A percentile compares a stretch with the other conserved stretches of the same genome.
phyloP scores from a whole-genome alignment of 225 moss, liverwort and hornwort genomes.

The Polytrichum formosum region DNA sequence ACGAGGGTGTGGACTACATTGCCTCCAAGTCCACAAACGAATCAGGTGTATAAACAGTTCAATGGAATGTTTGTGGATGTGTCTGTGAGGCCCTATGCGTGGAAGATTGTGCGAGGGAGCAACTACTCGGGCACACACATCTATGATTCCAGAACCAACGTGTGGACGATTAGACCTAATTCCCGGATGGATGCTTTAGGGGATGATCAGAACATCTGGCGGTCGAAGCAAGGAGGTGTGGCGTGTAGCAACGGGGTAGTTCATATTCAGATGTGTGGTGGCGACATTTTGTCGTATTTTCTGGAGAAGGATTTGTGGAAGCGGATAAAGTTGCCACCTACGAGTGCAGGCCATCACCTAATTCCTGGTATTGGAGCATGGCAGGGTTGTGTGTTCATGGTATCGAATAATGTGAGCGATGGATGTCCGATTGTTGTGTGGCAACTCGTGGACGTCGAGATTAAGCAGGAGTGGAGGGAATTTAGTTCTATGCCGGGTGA shows the following conservation, averaged over 20 bases:
- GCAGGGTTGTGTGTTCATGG: slow-evolving; percentile 13
- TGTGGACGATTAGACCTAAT: slow-evolving; percentile 13
- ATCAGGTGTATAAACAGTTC: background rate
- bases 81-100: slow-evolving; percentile 7
- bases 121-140: background rate
- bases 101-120: slow-evolving; percentile 2
- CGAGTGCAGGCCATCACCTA: slow-evolving; percentile 17
- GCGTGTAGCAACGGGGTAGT: slow-evolving; percentile 18
- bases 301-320: slow-evolving; percentile 6
- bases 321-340: slow-evolving; percentile 4
- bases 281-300: slow-evolving; percentile 15
- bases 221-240: slow-evolving; percentile 2
- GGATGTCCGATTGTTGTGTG: slow-evolving; percentile 13
- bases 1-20: slow-evolving; percentile 13
- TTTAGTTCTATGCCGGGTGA: slow-evolving; percentile 22
- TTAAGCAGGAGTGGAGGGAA: slow-evolving; percentile 14
- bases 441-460: slow-evolving; percentile 13
- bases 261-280: slow-evolving; percentile 7
- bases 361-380: slow-evolving; percentile 23
- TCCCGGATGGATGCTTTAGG: background rate
- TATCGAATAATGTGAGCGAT: background rate
- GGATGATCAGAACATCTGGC: too few relatives aligned
- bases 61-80: slow-evolving; percentile 12
- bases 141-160: slow-evolving; percentile 10
- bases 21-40: background rate